A percentile compares a stretch with the other conserved stretches of the same genome.
Evolutionary conservation across 2,329 filamentous ascomycete species (phyloP).

Genomic region (Pyrenophora seminiperda): DNA sequence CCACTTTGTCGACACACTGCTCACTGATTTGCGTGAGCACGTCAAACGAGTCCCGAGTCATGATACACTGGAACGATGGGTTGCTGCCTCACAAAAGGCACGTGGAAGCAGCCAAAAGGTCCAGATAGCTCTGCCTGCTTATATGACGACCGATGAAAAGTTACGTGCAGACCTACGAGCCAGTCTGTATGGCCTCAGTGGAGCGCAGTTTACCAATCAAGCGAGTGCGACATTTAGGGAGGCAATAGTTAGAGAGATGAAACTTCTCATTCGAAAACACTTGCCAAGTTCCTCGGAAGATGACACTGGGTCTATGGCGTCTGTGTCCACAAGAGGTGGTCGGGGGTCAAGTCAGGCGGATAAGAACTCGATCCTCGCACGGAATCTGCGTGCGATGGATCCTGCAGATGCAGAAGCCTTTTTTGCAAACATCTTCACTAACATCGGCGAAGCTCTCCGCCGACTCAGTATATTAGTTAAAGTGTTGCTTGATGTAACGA

Average conservation of each 20-base stretch:
- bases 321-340: constrained; percentile 75
- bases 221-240: constrained; percentile 87
- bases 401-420: constrained; percentile 83
- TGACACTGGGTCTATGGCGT: constrained; percentile 87
- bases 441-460: constrained; percentile 83
- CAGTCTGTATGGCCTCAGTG: constrained; percentile 77
- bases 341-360: constrained; percentile 76
- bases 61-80: constrained; percentile 85
- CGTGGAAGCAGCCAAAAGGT: constrained; percentile 70
- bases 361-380: constrained; percentile 84
- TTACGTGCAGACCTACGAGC: constrained; percentile 73
- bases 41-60: constrained; percentile 71
- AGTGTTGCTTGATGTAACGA: constrained; percentile 91
- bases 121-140: constrained; percentile 73
- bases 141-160: constrained; percentile 72
- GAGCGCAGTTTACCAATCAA: constrained; percentile 76
- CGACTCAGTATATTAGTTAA: constrained; percentile 90
- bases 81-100: constrained; percentile 72
- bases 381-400: constrained; percentile 84
- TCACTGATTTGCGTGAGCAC: constrained; percentile 82
- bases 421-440: constrained; percentile 80
- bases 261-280: constrained; percentile 79
- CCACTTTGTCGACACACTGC: constrained; percentile 76
- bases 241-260: constrained; percentile 81
- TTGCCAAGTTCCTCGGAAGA: constrained; percentile 93